These are phyloP conservation scores for Cytospora leucostoma DNA, from an alignment of 2,329 filamentous ascomycete genomes.

Conservation along the genomic window DNA sequence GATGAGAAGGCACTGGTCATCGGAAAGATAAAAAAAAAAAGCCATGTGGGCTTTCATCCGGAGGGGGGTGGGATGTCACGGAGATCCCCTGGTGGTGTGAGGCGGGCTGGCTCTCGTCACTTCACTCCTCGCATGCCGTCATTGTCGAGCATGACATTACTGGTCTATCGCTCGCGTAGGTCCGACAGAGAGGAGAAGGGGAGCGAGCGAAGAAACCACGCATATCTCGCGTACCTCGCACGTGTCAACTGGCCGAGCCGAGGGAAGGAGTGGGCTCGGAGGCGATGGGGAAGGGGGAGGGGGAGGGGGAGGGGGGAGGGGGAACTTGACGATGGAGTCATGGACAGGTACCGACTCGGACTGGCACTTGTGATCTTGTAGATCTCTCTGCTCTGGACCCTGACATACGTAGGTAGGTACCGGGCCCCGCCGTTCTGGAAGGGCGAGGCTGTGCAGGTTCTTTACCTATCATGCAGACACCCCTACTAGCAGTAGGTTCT, in stretches of 20 bases:
- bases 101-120: background rate
- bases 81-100: background rate
- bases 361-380: background rate
- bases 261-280: background rate
- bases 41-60: background rate
- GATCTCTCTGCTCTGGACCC: background rate
- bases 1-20: slow-evolving; percentile 9
- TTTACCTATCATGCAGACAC: background rate
- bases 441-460: background rate
- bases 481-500: background rate
- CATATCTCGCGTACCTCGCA: background rate
- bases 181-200: background rate
- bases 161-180: background rate
- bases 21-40: background rate
- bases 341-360: background rate
- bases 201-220: background rate
- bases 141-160: background rate
- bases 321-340: background rate
- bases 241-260: background rate
- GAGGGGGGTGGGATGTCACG: background rate
- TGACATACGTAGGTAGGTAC: background rate
- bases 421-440: background rate
- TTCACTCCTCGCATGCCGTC: background rate
- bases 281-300: too few relatives aligned
- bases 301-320: too few relatives aligned